Evolutionary conservation across 768 basidiomycete species (phyloP).

Genomic region (Trametes cingulata): DNA sequence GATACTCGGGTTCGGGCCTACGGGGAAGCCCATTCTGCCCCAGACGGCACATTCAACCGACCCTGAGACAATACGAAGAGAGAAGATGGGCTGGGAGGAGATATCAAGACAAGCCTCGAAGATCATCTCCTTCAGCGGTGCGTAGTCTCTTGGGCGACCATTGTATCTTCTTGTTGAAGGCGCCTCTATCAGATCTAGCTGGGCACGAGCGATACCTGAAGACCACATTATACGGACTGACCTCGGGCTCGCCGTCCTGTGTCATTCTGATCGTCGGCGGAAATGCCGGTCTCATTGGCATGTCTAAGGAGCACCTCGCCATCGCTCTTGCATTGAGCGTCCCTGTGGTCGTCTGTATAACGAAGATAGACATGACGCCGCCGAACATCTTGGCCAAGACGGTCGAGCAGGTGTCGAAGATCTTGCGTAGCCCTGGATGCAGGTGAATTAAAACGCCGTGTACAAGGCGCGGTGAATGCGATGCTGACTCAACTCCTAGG

Average conservation of each 20-base stretch:
- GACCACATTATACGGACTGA: conserved; percentile 93
- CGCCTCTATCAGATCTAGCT: conserved; percentile 67
- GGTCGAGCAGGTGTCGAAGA: conserved; percentile 88
- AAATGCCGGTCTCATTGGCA: conserved; percentile 88
- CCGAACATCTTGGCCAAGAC: conserved; percentile 90
- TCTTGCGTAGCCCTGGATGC: conserved; percentile 91
- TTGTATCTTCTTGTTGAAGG: background rate
- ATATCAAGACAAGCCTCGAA: conserved; percentile 88
- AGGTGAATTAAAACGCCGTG: conserved; percentile 46
- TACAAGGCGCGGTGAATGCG: background rate
- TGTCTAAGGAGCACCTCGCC: conserved; percentile 96
- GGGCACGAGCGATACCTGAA: conserved; percentile 93
- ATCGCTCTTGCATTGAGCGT: conserved; percentile 92
- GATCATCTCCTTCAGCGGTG: conserved; percentile 91
- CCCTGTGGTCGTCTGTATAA: conserved; percentile 91
- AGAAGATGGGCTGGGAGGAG: conserved; percentile 95
- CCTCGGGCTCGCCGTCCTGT: conserved; percentile 91
- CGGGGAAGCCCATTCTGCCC: conserved; percentile 79
- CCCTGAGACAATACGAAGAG: conserved; percentile 66
- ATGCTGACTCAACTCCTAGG: conserved; percentile 38
- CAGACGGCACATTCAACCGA: conserved; percentile 56
- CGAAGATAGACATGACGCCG: conserved; percentile 99
- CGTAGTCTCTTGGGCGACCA: conserved; percentile 9
- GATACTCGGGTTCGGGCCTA: conserved; percentile 87
- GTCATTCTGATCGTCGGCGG: conserved; percentile 93